Percentiles rank a stretch among this genome's conserved stretches.
These are phyloP conservation scores for Podosphaera fusca DNA, from an alignment of 2,329 filamentous ascomycete species.

Conservation along the genomic window DNA sequence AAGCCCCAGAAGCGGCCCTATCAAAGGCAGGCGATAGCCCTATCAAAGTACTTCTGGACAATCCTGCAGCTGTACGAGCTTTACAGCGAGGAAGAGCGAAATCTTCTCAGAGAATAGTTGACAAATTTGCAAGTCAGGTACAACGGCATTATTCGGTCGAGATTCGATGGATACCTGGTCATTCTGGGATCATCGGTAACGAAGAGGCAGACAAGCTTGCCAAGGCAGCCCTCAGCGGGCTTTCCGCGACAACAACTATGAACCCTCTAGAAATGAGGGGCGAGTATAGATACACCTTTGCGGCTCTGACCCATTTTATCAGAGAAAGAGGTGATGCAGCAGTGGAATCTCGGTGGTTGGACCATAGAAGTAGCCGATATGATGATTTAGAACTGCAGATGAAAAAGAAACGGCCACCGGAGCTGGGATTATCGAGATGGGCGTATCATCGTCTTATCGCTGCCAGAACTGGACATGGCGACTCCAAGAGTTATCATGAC, in stretches of 20 bases:
- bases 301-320: background rate
- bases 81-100: background rate
- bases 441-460: background rate
- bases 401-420: conserved; percentile 15
- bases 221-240: no score
- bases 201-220: no score
- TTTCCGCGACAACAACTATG: no score
- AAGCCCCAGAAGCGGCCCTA: background rate
- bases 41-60: background rate
- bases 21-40: background rate
- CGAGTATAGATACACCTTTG: no score
- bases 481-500: background rate
- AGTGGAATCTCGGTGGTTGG: background rate
- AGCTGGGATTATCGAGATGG: conserved; percentile 27
- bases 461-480: background rate
- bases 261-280: no score
- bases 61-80: background rate
- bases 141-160: no score
- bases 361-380: background rate
- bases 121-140: no score
- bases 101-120: no score
- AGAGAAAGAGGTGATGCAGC: background rate
- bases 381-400: background rate
- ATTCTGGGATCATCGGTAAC: no score
- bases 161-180: no score